Evolutionary conservation across 2,329 filamentous ascomycete species (phyloP), one percentile per base, ranked within the genome.

Genomic region (Annulohypoxylon truncatum): DNA sequence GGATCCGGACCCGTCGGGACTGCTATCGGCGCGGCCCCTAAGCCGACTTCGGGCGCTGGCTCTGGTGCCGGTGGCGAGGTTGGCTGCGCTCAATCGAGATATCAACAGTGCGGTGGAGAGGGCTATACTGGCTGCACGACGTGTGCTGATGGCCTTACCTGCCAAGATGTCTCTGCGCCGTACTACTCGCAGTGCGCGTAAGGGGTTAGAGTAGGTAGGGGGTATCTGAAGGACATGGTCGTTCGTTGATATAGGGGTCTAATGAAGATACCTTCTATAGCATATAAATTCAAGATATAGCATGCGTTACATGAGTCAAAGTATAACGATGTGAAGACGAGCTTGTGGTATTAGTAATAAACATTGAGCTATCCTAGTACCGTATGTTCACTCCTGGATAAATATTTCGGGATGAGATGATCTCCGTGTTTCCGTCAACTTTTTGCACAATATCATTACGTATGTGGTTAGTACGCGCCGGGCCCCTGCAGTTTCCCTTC

Each of bases 81-180:
- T 1, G 72, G 70, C 0, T 82, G 80, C 63, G 65, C 75, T 2
- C 79, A 79, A 38, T 67, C 66, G 0, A 75, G 71, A 55, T 82
- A 74, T 33, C 74, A 76, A 54, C 80, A 82, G 62, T 82, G 81
- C 48, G 80, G 81, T 20, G 81, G 81, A 0, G 73, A 73, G 12
- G 79, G 78, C 0, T 82, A 79, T 51, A 79, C 77, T 0, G 81
- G 80, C 0, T 82, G 80, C 74, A 81, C 80, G 1, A 74, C 66
- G 8, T 82, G 80, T 48, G 79, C 73, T 35, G 62, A 72, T 2
- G 78, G 78, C 2, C 73, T 76, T 4, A 77, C 74, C 4, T 81
- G 79, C 68, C 73, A 75, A 44, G 77, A 71, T 1, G 76, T 81
- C 13, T 80, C 78, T 13, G 72, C 78, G 4, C 79, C 78, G 5